These are phyloP conservation scores for Paraphoma sp. DNA, from an alignment of 2,329 filamentous ascomycete genomes.

Conservation along the genomic window DNA sequence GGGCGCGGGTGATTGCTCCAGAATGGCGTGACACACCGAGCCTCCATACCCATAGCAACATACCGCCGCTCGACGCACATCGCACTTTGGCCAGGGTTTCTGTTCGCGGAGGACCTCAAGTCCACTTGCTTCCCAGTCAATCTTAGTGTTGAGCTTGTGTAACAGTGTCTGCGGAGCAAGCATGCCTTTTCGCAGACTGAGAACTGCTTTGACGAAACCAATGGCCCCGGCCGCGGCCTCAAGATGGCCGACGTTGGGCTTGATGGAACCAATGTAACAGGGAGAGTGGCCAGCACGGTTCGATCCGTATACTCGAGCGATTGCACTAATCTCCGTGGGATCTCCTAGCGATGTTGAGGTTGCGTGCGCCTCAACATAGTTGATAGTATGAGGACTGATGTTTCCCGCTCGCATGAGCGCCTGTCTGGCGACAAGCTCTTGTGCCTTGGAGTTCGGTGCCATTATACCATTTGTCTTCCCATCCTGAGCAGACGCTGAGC, in stretches of 20 bases:
- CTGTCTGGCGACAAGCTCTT: constrained; percentile 38
- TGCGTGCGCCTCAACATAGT: constrained; percentile 55
- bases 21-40: constrained; percentile 16
- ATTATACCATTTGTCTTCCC: constrained; percentile 33
- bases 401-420: constrained; percentile 44
- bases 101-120: constrained; percentile 18
- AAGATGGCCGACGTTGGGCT: constrained; percentile 43
- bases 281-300: constrained; percentile 8
- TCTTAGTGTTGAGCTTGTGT: constrained; percentile 21
- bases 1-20: constrained; percentile 6
- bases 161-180: constrained; percentile 33
- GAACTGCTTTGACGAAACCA: constrained; percentile 34
- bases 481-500: constrained; percentile 33
- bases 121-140: constrained; percentile 16
- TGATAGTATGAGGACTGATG: constrained; percentile 34
- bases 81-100: constrained; percentile 17
- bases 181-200: constrained; percentile 37
- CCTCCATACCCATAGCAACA: constrained; percentile 29
- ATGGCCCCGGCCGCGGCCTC: constrained; percentile 16
- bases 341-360: constrained; percentile 64
- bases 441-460: constrained; percentile 53
- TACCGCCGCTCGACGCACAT: constrained; percentile 12
- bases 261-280: constrained; percentile 38
- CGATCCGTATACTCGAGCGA: constrained; percentile 26
- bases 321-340: constrained; percentile 32